A percentile compares a stretch with the other conserved stretches of the same genome.
Conservation (phyloP, 305 asterid genomes). For the Salvia sclarea region DNA sequence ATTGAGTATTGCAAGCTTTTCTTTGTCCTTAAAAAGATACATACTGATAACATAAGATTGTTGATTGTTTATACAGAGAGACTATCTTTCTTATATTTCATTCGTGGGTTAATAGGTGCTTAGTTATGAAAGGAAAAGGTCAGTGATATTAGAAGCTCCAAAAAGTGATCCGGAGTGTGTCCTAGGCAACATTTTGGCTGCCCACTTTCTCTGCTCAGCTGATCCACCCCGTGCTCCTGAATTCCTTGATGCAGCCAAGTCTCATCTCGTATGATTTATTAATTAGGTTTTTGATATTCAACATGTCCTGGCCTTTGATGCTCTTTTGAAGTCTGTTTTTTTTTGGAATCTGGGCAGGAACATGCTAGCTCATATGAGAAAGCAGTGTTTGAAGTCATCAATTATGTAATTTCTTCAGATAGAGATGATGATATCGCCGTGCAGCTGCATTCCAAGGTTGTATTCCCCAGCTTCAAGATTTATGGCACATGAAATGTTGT, state of each 20-base stretch:
- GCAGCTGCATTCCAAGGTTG: conserved; percentile 73
- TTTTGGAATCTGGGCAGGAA: conserved; percentile 49
- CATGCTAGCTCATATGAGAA: conserved; percentile 72
- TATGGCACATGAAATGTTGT: neutral
- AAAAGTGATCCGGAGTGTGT: conserved; percentile 81
- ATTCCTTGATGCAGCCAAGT: conserved; percentile 66
- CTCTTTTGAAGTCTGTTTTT: conserved; percentile 1
- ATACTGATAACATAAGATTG: neutral
- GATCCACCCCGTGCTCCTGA: conserved; percentile 53
- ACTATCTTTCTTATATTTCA: neutral
- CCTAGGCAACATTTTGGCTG: conserved; percentile 84
- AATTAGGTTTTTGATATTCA: conserved; percentile 12
- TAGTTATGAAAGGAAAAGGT: conserved; percentile 79
- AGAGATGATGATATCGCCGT: conserved; percentile 86
- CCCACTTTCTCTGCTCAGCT: conserved; percentile 60
- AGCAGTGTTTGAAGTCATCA: conserved; percentile 57
- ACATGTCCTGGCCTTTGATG: neutral
- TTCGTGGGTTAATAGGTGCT: conserved; percentile 54
- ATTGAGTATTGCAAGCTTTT: conserved; percentile 8
- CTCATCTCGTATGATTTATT: conserved; percentile 54
- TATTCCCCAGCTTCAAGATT: neutral
- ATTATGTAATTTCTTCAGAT: conserved; percentile 57
- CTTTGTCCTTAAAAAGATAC: conserved; percentile 9
- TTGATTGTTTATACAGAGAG: neutral
- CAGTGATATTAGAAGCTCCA: conserved; percentile 83